phyloP scores from a whole-genome alignment of 2,329 filamentous ascomycete species.

The Eutypa lata region DNA sequence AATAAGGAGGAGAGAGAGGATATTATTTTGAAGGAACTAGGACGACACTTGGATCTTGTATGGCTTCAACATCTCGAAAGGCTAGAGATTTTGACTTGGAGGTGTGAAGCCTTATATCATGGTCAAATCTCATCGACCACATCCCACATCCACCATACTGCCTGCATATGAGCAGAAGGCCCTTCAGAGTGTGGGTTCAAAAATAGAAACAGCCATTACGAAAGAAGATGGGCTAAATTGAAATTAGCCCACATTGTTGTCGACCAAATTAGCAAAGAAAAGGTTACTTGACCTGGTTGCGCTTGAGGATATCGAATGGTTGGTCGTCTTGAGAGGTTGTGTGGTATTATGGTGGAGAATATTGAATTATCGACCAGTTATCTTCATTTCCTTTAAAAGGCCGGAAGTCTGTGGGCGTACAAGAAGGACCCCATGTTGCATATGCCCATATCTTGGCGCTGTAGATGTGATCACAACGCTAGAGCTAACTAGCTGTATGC shows the following conservation, averaged over 20 bases:
- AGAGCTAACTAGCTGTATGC: too few species aligned
- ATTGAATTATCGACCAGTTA: background rate
- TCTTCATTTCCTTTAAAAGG: background rate
- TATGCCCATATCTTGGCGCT: background rate
- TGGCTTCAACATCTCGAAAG: conserved; percentile 40
- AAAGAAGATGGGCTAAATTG: background rate
- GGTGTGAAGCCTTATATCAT: conserved; percentile 58
- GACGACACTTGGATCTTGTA: conserved; percentile 50
- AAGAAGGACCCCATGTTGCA: background rate
- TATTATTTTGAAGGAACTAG: conserved; percentile 38
- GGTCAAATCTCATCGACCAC: conserved; percentile 41
- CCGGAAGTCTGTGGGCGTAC: background rate
- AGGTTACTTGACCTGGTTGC: background rate
- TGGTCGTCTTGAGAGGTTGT: background rate
- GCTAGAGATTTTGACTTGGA: conserved; percentile 38
- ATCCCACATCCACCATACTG: background rate
- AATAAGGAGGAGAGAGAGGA: conserved; percentile 33
- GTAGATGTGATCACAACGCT: background rate
- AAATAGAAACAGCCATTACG: background rate
- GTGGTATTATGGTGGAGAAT: background rate
- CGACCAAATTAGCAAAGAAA: conserved; percentile 1
- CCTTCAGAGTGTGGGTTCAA: background rate
- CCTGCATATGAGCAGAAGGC: background rate
- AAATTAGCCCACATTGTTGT: background rate
- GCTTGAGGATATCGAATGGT: background rate